These are phyloP conservation scores for Pichia nakasei DNA, from an alignment of 805 yeast species.

Conservation along the genomic window DNA sequence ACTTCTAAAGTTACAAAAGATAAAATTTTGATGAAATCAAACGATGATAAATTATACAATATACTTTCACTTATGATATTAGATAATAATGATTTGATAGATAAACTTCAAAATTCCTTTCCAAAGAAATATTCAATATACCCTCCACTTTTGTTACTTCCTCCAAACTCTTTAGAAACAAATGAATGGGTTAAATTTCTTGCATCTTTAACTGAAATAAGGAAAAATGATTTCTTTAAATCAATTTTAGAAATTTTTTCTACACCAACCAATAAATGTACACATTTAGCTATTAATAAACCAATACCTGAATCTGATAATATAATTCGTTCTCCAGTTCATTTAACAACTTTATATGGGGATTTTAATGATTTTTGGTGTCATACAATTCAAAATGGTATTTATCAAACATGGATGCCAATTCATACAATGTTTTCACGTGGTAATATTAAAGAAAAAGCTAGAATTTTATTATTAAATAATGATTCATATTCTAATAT, in stretches of 20 bases:
- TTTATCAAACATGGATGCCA: conserved; percentile 79
- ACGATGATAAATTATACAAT: background rate
- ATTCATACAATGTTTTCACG: conserved; percentile 78
- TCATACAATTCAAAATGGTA: conserved; percentile 58
- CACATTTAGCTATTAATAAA: conserved; percentile 64
- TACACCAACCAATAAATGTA: conserved; percentile 2
- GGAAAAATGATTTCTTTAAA: background rate
- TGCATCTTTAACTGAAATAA: background rate
- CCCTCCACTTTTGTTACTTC: conserved; percentile 57
- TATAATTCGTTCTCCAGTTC: conserved; percentile 49
- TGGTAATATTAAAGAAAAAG: conserved; percentile 78
- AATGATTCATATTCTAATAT: conserved; percentile 9
- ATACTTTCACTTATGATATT: background rate
- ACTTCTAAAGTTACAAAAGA: too few relatives aligned
- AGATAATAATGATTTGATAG: background rate
- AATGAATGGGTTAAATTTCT: conserved; percentile 25
- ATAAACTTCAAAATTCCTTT: conserved; percentile 7
- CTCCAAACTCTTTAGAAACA: conserved; percentile 38
- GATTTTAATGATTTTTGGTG: conserved; percentile 80
- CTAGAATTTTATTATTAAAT: conserved; percentile 40
- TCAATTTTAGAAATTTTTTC: conserved; percentile 5
- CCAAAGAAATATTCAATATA: conserved; percentile 57
- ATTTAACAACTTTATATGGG: conserved; percentile 53
- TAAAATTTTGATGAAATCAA: background rate
- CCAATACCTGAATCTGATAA: conserved; percentile 40